Conservation (phyloP, 768 basidiomycete species). For the Boletus coccyginus region DNA sequence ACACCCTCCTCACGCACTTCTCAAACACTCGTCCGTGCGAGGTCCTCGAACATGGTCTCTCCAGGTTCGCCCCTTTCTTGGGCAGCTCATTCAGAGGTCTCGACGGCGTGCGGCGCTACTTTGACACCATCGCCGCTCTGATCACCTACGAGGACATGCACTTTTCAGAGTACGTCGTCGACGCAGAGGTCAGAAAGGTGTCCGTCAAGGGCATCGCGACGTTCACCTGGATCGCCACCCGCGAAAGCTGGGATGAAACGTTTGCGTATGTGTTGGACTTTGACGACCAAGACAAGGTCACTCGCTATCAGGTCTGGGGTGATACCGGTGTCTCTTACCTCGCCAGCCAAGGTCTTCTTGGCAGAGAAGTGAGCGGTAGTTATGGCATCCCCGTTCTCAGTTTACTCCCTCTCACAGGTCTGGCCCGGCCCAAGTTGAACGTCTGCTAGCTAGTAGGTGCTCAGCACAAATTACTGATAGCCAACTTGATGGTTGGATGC, state of each 20-base stretch:
- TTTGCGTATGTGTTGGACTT: slow-evolving; percentile 62
- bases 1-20: slow-evolving; percentile 49
- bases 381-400: not conserved
- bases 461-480: not conserved
- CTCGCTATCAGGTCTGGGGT: slow-evolving; percentile 64
- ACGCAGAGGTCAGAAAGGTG: slow-evolving; percentile 48
- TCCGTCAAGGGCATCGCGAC: slow-evolving; percentile 50
- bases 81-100: slow-evolving; percentile 48
- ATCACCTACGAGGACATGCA: slow-evolving; percentile 50
- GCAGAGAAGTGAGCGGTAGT: slow-evolving; percentile 4
- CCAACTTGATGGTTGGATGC: not conserved
- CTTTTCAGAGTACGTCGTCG: slow-evolving; percentile 57
- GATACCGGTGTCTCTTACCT: slow-evolving; percentile 68
- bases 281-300: slow-evolving; percentile 53
- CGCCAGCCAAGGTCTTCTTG: slow-evolving; percentile 49
- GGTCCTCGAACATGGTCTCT: slow-evolving; percentile 55
- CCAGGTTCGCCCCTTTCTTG: slow-evolving; percentile 56
- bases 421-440: not conserved
- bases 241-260: slow-evolving; percentile 58
- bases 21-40: slow-evolving; percentile 42
- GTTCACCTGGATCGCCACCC: slow-evolving; percentile 56
- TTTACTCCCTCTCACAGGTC: not conserved
- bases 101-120: slow-evolving; percentile 46
- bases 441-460: too few relatives aligned
- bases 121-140: slow-evolving; percentile 43